phyloP scores from a whole-genome alignment of 2,329 filamentous ascomycete genomes.

The Pseudogymnoascus sp. region DNA sequence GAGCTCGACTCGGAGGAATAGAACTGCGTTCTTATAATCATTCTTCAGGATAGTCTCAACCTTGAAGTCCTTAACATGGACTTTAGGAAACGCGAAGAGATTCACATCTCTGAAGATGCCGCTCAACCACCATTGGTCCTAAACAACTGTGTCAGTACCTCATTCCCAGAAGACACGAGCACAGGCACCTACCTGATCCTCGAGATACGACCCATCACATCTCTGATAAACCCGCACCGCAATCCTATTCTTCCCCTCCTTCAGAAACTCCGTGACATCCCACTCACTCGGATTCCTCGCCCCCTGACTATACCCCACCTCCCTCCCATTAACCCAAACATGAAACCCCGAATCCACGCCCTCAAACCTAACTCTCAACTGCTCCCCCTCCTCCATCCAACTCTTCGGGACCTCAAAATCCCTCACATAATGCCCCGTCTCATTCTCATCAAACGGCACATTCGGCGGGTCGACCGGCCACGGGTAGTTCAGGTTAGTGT shows the following conservation, averaged over 20 bases:
- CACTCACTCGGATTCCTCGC: constrained; percentile 53
- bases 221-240: constrained; percentile 51
- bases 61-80: constrained; percentile 45
- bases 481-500: constrained; percentile 50
- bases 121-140: constrained; percentile 48
- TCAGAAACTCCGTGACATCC: constrained; percentile 44
- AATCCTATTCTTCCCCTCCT: constrained; percentile 37
- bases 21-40: constrained; percentile 44
- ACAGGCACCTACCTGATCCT: constrained; percentile 38
- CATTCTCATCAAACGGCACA: constrained; percentile 45
- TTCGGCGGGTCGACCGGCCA: constrained; percentile 49
- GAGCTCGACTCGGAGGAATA: constrained; percentile 45
- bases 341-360: constrained; percentile 54
- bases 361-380: constrained; percentile 49
- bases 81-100: constrained; percentile 42
- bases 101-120: constrained; percentile 51
- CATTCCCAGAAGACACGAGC: constrained; percentile 14
- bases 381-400: constrained; percentile 26
- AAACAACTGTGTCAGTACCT: not conserved
- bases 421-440: constrained; percentile 47
- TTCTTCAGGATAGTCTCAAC: constrained; percentile 48
- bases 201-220: constrained; percentile 51
- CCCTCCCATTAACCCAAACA: constrained; percentile 49
- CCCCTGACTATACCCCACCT: constrained; percentile 52
- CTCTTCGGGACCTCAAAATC: constrained; percentile 41